Evolutionary conservation across 1,284 basidiomycete species (phyloP), one percentile per base, ranked within the genome.

Genomic region (Moesziomyces sp.): DNA sequence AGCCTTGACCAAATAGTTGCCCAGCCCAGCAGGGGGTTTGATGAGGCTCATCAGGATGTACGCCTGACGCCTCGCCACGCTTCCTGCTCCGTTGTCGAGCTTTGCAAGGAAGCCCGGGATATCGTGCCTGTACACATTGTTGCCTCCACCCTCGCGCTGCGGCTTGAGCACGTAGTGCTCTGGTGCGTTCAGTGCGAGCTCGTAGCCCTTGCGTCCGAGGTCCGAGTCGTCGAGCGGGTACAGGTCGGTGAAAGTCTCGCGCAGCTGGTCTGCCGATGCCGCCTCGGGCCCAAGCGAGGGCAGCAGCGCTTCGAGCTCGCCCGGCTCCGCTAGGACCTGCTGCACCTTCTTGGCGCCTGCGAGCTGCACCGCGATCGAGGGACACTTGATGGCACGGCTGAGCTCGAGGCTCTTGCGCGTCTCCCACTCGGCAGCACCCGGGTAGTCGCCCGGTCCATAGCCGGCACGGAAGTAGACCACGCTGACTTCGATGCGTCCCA

Each of bases 11-110:
- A 97, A 87, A 80, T 91, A 91, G 70, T 91, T 92, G 14, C 89
- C 87, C 19, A 90, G 74, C 1, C 88, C 87, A 40, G 86, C 81
- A 0, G 94, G 94, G 1, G 93, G 91, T 38, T 88, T 86, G 73
- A 97, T 98, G 67, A 97, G 86, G 71, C 91, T 90, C 95, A 97
- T 97, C 24, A 95, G 90, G 64, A 97, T 94, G 90, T 95, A 99
- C 1, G 91, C 94, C 56, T 86, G 83, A 23, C 77, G 52, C 44
- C 70, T 78, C 38, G 76, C 74, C 7, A 77, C 51, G 50, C 54
- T 21, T 13, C 58, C 55, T 3, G 16, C 26, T 3, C 52, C 50
- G 0, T 10, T 3, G 11, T 71, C 69, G 11, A 73, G 57, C 1
- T 83, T 79, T 7, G 90, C 88, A 3, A 97, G 86, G 84, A 94